These are phyloP conservation scores for Colletotrichum sp. DNA, from an alignment of 2,329 filamentous ascomycete genomes.

Conservation along the genomic window DNA sequence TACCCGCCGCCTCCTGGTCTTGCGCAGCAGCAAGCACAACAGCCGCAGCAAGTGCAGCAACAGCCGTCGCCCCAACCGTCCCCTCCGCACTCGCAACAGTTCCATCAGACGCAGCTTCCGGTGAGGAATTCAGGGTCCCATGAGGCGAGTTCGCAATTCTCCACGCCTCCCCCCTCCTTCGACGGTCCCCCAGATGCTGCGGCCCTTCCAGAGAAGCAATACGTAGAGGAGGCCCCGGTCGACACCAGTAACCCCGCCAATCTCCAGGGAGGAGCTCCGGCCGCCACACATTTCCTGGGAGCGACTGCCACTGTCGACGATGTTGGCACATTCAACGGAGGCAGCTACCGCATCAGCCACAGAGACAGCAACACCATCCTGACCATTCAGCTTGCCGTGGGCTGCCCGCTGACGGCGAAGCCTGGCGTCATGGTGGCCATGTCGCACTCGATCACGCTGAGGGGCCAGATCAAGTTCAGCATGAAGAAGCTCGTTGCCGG, in stretches of 20 bases:
- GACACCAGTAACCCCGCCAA: conserved; percentile 35
- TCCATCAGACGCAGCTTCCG: conserved; percentile 26
- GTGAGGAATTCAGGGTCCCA: conserved; percentile 10
- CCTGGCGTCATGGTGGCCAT: conserved; percentile 95
- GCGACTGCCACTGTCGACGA: conserved; percentile 73
- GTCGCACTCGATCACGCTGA: conserved; percentile 85
- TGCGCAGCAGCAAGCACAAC: conserved; percentile 28
- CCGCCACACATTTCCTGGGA: conserved; percentile 65
- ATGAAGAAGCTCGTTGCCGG: conserved; percentile 90
- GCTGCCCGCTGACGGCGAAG: conserved; percentile 81
- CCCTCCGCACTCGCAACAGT: conserved; percentile 28
- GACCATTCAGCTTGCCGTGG: conserved; percentile 87
- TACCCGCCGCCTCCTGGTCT: conserved; percentile 34
- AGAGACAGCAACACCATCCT: conserved; percentile 89
- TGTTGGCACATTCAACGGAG: conserved; percentile 95
- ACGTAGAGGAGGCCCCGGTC: conserved; percentile 25
- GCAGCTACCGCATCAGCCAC: conserved; percentile 91
- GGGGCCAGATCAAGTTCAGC: conserved; percentile 82
- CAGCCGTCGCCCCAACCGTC: conserved; percentile 27
- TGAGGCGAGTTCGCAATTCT: conserved; percentile 27
- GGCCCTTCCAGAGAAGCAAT: conserved; percentile 30
- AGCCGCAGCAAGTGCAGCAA: conserved; percentile 31
- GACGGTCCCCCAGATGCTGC: conserved; percentile 25
- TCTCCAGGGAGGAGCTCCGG: conserved; percentile 43
- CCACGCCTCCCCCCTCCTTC: conserved; percentile 34